Evolutionary conservation across 306 rosid genomes (phyloP), one percentile per base, ranked within the genome.

Genomic region (Pyrus communis): DNA sequence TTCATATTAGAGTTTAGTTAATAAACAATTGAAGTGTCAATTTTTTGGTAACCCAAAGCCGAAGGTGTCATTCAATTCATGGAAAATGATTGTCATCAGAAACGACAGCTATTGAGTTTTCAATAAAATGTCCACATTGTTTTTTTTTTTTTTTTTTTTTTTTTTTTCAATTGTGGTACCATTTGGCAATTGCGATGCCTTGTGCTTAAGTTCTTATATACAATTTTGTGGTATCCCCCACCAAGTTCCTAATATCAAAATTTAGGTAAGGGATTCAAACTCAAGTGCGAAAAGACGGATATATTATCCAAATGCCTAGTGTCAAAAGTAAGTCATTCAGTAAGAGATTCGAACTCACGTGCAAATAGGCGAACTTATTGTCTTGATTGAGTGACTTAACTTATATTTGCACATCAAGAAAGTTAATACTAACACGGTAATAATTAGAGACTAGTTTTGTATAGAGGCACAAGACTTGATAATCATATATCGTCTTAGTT

Each of bases 31-130:
- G 52, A 62, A 22, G 69, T 38, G 77, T 65, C 74, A 70, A 75
- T 57, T 23, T 73, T 28, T 43, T 12, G 45, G 58, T 54, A 70
- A 31, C 64, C 46, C 60, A 12, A 25, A 15, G 55, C 55, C 9
- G 17, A 51, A 8, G 49, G 71, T 75, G 72, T 70, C 84, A 72
- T 35, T 13, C 14, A 59, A 51, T 51, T 60, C 59, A 65, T 75
- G 55, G 81, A 81, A 66, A 71, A 46, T n/a, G 81, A 71, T 70
- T 33, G 70, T 9, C 22, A 64, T 27, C 43, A 43, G 28, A 13
- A 67, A 17, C 12, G 58, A 74, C 55, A 60, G 75, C 28, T 25
- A 22, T 52, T 61, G 9, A 43, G 31, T 49, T 72, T 79, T 11
- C 55, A 40, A 12, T 9, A 14, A n/a, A 40, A 38, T 55, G 43